Evolutionary conservation across 2,329 filamentous ascomycete species (phyloP).

Genomic region (Berkeleyomyces basicola): DNA sequence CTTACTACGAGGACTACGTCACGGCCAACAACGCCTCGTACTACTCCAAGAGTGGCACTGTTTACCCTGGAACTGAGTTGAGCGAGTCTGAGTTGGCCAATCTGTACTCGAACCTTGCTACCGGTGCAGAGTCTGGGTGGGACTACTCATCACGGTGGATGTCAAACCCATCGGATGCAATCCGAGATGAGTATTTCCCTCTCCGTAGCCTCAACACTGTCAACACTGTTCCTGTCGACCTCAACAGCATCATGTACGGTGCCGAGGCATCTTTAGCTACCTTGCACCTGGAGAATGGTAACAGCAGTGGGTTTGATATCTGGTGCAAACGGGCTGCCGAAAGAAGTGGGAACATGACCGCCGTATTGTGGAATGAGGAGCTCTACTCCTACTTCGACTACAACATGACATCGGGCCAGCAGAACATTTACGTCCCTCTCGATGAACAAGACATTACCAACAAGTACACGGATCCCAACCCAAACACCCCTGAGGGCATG

Average conservation of each 20-base stretch:
- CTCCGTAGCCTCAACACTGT: constrained; percentile 44
- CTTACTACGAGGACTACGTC: constrained; percentile 47
- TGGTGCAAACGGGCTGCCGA: constrained; percentile 34
- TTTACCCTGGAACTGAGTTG: constrained; percentile 37
- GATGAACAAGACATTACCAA: constrained; percentile 1
- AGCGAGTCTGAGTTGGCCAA: constrained; percentile 33
- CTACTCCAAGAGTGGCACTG: constrained; percentile 38
- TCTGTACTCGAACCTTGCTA: constrained; percentile 46
- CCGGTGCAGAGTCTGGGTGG: constrained; percentile 49
- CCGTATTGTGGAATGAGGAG: constrained; percentile 47
- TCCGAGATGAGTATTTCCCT: constrained; percentile 45
- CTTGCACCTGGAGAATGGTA: constrained; percentile 35
- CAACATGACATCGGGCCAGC: constrained; percentile 42
- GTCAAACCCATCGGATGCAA: constrained; percentile 38
- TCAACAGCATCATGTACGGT: constrained; percentile 52
- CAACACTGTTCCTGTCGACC: constrained; percentile 44
- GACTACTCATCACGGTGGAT: constrained; percentile 47
- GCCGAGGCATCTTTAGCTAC: constrained; percentile 43
- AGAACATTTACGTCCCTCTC: constrained; percentile 33
- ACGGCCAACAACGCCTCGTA: constrained; percentile 51
- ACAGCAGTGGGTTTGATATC: constrained; percentile 29
- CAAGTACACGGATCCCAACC: constrained; percentile 18
- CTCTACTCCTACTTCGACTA: constrained; percentile 52
- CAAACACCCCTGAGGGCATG: constrained; percentile 29
- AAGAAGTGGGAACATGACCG: constrained; percentile 45